A percentile compares a stretch with the other conserved stretches of the same genome.
Evolutionary conservation across 192 early-diverging fungal species (phyloP).

Genomic region (Paraglomus brasilianum): DNA sequence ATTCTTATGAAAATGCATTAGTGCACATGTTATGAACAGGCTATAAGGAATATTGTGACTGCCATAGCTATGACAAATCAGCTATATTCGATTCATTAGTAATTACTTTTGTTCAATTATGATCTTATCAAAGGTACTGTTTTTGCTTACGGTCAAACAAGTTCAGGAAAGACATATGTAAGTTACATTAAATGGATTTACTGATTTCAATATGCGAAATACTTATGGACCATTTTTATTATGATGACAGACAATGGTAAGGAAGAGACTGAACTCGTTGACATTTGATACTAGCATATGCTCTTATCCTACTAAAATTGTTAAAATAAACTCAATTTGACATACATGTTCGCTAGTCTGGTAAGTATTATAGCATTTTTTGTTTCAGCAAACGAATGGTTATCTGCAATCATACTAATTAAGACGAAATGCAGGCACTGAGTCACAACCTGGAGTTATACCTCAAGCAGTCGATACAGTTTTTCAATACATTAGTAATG

Average conservation of each 20-base stretch:
- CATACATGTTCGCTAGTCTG: background rate
- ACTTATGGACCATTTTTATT: background rate
- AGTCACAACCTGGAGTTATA: slow-evolving; percentile 73
- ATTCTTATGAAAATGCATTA: too few species aligned
- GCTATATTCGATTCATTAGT: background rate
- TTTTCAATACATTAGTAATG: slow-evolving; percentile 68
- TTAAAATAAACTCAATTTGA: background rate
- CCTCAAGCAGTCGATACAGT: slow-evolving; percentile 76
- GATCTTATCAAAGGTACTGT: slow-evolving; percentile 68
- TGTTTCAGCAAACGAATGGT: slow-evolving; percentile 5
- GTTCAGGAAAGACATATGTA: slow-evolving; percentile 90
- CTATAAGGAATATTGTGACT: background rate
- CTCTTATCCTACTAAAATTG: background rate
- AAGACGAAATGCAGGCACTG: slow-evolving; percentile 53
- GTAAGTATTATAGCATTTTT: slow-evolving; percentile 28
- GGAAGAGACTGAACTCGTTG: background rate
- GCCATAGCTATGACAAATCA: slow-evolving; percentile 3
- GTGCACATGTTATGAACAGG: too few species aligned
- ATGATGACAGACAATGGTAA: slow-evolving; percentile 49
- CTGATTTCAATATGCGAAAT: background rate
- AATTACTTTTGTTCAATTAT: background rate
- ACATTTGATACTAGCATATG: background rate
- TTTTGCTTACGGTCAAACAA: slow-evolving; percentile 98
- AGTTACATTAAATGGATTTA: slow-evolving; percentile 4
- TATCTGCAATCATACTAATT: background rate